Conservation (phyloP, 2,329 filamentous ascomycete species). For the Trichophyton simii region DNA sequence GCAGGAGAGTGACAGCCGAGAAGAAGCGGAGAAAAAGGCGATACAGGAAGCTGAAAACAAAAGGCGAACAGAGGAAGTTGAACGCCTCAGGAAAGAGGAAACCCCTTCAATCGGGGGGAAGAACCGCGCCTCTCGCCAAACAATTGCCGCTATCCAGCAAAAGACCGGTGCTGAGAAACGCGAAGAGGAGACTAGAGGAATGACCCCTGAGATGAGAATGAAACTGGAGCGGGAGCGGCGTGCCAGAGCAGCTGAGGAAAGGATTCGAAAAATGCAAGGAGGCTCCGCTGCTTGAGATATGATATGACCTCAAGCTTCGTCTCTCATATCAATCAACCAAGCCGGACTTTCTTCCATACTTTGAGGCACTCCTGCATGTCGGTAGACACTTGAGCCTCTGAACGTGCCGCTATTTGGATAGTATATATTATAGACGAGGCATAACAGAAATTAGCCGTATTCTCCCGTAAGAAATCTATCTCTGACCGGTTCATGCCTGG, state of each 20-base stretch:
- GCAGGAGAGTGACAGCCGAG: constrained; percentile 56
- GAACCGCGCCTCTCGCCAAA: constrained; percentile 17
- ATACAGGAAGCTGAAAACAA: constrained; percentile 56
- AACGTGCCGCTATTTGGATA: constrained; percentile 13
- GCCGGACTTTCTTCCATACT: constrained; percentile 21
- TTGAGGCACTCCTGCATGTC: constrained; percentile 22
- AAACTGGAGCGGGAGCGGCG: constrained; percentile 76
- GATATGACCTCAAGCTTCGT: not conserved
- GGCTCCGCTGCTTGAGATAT: constrained; percentile 6
- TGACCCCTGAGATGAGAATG: constrained; percentile 79
- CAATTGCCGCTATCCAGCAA: constrained; percentile 32
- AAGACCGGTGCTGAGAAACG: constrained; percentile 71
- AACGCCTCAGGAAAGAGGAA: constrained; percentile 56
- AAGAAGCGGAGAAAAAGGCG: constrained; percentile 57
- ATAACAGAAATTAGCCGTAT: constrained; percentile 18
- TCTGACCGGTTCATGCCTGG: constrained; percentile 20
- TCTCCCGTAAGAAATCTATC: constrained; percentile 15
- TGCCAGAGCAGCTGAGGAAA: constrained; percentile 82
- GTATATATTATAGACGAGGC: constrained; percentile 18
- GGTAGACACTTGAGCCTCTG: constrained; percentile 14
- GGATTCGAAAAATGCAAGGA: constrained; percentile 55
- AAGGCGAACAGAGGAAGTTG: constrained; percentile 60
- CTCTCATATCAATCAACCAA: constrained; percentile 14
- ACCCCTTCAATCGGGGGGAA: not conserved
- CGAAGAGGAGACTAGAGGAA: constrained; percentile 69